phyloP scores from a whole-genome alignment of 306 rosid species.

The Inga laurina region DNA sequence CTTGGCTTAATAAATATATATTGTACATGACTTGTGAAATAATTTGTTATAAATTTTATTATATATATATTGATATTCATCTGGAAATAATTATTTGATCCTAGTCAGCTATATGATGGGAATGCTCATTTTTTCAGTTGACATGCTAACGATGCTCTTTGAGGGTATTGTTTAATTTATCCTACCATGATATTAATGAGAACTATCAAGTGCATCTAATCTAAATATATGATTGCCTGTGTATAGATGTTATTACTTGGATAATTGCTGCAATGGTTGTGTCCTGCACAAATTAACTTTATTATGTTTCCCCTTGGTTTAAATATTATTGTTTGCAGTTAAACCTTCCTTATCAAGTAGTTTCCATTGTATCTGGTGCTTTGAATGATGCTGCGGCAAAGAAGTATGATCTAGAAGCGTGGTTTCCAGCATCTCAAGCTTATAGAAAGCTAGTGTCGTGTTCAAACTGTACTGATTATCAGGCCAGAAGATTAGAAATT shows the following conservation, averaged over 20 bases:
- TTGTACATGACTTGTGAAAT: not conserved
- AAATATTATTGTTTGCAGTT: slow-evolving; percentile 48
- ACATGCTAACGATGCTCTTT: not conserved
- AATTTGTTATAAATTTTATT: not conserved
- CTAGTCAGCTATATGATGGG: not conserved
- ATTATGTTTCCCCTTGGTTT: not conserved
- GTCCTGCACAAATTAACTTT: slow-evolving; percentile 15
- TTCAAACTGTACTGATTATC: slow-evolving; percentile 97
- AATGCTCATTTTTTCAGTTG: slow-evolving; percentile 2
- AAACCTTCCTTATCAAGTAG: slow-evolving; percentile 84
- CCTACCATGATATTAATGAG: not conserved
- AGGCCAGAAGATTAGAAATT: slow-evolving; percentile 80
- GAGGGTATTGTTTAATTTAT: not conserved
- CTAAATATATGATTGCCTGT: not conserved
- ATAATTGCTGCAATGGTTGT: slow-evolving; percentile 9
- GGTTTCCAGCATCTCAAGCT: slow-evolving; percentile 93
- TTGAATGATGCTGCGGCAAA: slow-evolving; percentile 97
- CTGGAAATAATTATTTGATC: slow-evolving; percentile 2
- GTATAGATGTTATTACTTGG: not conserved
- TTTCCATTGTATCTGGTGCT: slow-evolving; percentile 93
- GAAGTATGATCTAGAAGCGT: slow-evolving; percentile 92
- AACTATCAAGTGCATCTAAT: not conserved
- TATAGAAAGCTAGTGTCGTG: slow-evolving; percentile 93
- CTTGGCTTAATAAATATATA: slow-evolving; percentile 1
- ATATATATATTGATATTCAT: not conserved